Evolutionary conservation across 129 eudicot species (phyloP).

Genomic region (Ambrosia trifida): DNA sequence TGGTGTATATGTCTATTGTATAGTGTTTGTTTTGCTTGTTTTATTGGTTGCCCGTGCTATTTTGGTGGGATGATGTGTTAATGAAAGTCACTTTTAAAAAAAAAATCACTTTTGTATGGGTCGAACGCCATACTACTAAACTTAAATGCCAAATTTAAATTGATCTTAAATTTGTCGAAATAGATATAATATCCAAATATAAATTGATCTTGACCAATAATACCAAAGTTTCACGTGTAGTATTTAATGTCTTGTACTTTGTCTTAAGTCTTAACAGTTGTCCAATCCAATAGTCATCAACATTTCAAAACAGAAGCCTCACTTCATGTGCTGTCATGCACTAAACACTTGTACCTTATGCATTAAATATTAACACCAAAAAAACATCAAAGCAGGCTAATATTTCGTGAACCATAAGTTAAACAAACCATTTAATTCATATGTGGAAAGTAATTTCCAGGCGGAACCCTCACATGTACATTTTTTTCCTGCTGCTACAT

Average conservation of each 20-base stretch:
- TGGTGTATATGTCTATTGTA: too few species aligned
- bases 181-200: too few species aligned
- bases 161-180: too few species aligned
- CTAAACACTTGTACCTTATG: background rate
- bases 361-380: background rate
- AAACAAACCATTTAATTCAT: background rate
- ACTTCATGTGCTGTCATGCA: background rate
- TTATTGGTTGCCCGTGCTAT: too few species aligned
- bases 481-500: constrained; percentile 13
- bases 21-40: too few species aligned
- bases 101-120: too few species aligned
- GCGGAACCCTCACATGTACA: constrained; percentile 11
- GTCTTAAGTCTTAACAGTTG: background rate
- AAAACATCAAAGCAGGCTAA: background rate
- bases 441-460: background rate
- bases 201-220: background rate
- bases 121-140: too few species aligned
- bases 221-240: background rate
- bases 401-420: background rate
- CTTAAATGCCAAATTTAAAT: too few species aligned
- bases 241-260: background rate
- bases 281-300: background rate
- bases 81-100: too few species aligned
- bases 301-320: background rate
- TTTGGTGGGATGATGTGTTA: too few species aligned